Base-by-base conservation (phyloP, 2,329 filamentous ascomycete genomes). In the Gnomoniopsis sp. region DNA sequence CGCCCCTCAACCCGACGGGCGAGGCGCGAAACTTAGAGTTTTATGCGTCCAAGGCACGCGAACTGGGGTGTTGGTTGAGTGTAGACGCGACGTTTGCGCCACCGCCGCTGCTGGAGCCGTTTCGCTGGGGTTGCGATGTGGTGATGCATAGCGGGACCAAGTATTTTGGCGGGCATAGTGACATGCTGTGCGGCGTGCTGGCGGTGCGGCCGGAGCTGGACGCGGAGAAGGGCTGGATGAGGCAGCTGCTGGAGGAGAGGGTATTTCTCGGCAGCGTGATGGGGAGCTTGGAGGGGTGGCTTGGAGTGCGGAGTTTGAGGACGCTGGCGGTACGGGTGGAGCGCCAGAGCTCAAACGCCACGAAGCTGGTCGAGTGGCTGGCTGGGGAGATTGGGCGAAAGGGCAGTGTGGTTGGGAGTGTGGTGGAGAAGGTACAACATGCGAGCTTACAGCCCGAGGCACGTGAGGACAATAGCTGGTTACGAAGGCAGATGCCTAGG, bases 61-160 rank as follows among this genome's bases (percentile, higher is more conserved):
- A 77, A 6, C 77, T 82, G 6, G 92, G 93, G 8, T 92, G 91
- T 10, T 84, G 84, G 58, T 78, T 98, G 50, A 88, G 88, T 14
- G 89, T 98, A 1, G 95, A 99, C 73, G 87, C 90, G 2, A 99
- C 95, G 0, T 97, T 99, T 74, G 95, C 87, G 3, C 95, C 95
- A 44, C 95, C 95, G 34, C 90, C 91, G 30, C 77, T 99, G 59
- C 88, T 91, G 71, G 90, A 97, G 67, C 93, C 95, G 0, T 95
- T 98, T 67, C 70, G 72, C 30, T 88, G 83, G 71, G 93, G 91
- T 49, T 91, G 89, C 30, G 93, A 98, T 73, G 74, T 93, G 1
- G 84, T 96, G 36, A 89, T 98, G 90, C 95, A 99, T 75, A 89
- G 84, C 53, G 95, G 92, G 3, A 96, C 93, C 19, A 99, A 98